These are phyloP conservation scores for Gossypium mustelinum DNA, from an alignment of 345 rosid genomes.

Conservation along the genomic window DNA sequence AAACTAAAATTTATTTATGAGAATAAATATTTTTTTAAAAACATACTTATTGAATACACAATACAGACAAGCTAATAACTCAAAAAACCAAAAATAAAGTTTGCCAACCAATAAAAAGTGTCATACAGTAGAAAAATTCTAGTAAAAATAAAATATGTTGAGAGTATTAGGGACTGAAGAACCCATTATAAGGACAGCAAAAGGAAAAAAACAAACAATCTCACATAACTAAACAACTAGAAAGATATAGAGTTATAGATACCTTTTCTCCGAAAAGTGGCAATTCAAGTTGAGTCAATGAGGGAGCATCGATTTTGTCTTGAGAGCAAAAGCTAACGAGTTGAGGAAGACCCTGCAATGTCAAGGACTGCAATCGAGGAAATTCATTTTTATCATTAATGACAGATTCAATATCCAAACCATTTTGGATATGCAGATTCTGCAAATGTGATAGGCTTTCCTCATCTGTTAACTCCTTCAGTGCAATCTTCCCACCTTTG, in stretches of 20 bases:
- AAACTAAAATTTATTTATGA: no score
- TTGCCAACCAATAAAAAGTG: no score
- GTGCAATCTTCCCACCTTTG: neutral
- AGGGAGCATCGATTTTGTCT: neutral
- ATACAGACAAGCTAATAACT: no score
- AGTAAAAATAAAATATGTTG: no score
- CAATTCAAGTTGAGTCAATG: neutral
- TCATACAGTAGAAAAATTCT: neutral
- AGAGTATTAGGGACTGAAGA: no score
- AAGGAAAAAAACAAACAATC: no score
- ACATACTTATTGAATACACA: no score
- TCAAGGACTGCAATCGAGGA: neutral
- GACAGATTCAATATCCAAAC: neutral
- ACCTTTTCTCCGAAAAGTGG: neutral
- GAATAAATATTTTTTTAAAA: no score
- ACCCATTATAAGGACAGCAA: no score
- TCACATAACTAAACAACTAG: no score
- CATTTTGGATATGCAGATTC: neutral
- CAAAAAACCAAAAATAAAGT: no score
- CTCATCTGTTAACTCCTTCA: neutral
- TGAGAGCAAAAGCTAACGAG: neutral
- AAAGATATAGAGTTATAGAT: neutral
- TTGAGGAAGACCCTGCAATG: neutral
- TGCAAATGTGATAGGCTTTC: neutral
- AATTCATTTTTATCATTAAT: neutral